A percentile compares a stretch with the other conserved stretches of the same genome.
Conservation (phyloP, 1,139 yeast genomes). For the Debaryomyces singareniensis region DNA sequence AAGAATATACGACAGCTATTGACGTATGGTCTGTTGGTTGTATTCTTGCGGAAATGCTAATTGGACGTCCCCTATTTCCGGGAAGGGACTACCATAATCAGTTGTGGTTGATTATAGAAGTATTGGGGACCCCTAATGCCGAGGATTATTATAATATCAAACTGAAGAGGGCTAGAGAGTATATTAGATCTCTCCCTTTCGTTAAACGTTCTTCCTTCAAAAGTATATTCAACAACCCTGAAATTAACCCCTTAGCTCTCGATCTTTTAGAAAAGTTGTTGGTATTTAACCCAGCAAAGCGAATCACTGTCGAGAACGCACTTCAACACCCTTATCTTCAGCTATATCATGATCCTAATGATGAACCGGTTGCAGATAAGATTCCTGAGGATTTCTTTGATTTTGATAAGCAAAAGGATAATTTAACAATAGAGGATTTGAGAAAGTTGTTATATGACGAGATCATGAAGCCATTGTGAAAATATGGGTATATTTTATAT, state of each 20-base stretch:
- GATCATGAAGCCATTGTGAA: conserved; percentile 33
- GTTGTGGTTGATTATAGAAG: conserved; percentile 76
- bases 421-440: conserved; percentile 38
- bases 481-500: no score
- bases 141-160: conserved; percentile 79
- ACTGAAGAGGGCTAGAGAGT: conserved; percentile 80
- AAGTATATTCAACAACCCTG: conserved; percentile 21
- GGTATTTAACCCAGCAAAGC: conserved; percentile 56
- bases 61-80: conserved; percentile 85
- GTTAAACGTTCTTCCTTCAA: conserved; percentile 41
- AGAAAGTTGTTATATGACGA: conserved; percentile 55
- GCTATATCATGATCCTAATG: conserved; percentile 64
- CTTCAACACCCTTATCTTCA: conserved; percentile 59
- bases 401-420: conserved; percentile 52
- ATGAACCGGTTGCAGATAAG: conserved; percentile 60
- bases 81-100: conserved; percentile 94
- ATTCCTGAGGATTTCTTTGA: conserved; percentile 57
- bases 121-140: conserved; percentile 82
- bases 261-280: conserved; percentile 56
- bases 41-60: conserved; percentile 85
- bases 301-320: conserved; percentile 63
- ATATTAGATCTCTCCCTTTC: conserved; percentile 70
- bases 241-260: conserved; percentile 49
- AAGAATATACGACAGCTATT: conserved; percentile 89
- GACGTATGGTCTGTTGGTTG: conserved; percentile 98